phyloP scores from a whole-genome alignment of 495 filamentous ascomycete species.

The Pseudotulostoma volvatum region DNA sequence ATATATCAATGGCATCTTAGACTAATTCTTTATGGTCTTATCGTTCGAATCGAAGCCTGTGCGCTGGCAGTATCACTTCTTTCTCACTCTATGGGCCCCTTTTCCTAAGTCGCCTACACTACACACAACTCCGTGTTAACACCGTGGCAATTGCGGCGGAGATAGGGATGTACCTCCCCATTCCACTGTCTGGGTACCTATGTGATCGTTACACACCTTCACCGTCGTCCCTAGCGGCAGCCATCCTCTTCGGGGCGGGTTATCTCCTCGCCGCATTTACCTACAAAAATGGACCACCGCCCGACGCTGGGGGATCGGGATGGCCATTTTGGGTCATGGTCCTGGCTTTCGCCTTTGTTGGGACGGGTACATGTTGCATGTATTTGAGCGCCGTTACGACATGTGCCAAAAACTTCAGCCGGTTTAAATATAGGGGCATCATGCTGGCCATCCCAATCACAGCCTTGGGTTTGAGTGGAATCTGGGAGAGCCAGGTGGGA shows the following conservation, averaged over 20 bases:
- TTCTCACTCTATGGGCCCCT: conserved; percentile 86
- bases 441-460: conserved; percentile 86
- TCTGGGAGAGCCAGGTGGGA: conserved; percentile 88
- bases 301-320: conserved; percentile 37
- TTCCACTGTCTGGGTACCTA: conserved; percentile 74
- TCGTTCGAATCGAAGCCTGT: conserved; percentile 35
- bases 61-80: conserved; percentile 68
- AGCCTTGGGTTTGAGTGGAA: conserved; percentile 76
- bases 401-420: conserved; percentile 92
- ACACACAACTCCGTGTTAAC: conserved; percentile 84
- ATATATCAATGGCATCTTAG: too few relatives aligned
- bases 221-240: conserved; percentile 53
- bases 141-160: conserved; percentile 68
- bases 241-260: conserved; percentile 55
- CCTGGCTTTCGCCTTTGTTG: conserved; percentile 61
- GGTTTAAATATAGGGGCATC: conserved; percentile 71
- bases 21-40: conserved; percentile 5
- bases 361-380: conserved; percentile 69
- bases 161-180: conserved; percentile 74
- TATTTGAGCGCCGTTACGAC: conserved; percentile 80
- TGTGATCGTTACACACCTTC: conserved; percentile 78
- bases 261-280: conserved; percentile 71
- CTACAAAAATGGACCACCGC: conserved; percentile 47
- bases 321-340: conserved; percentile 75
- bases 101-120: conserved; percentile 67